phyloP scores from a whole-genome alignment of 768 basidiomycete species.

The Boletus insuetus region DNA sequence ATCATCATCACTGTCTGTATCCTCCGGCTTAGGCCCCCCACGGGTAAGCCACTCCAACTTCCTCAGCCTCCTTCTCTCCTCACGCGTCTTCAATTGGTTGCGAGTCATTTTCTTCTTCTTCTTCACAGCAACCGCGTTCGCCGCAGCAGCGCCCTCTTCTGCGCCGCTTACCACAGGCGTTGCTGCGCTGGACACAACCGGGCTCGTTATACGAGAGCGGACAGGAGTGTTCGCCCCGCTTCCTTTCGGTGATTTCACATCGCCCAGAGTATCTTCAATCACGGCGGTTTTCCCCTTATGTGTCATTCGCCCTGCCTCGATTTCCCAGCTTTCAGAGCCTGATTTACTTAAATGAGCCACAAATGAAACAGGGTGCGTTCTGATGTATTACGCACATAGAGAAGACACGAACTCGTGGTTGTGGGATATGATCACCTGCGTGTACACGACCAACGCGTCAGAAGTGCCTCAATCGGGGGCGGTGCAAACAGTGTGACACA shows the following conservation, averaged over 20 bases:
- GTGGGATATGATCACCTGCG: conserved; percentile 92
- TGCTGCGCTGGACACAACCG: conserved; percentile 62
- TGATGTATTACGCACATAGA: conserved; percentile 55
- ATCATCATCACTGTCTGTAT: conserved; percentile 65
- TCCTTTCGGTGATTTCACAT: conserved; percentile 65
- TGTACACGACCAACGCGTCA: conserved; percentile 16
- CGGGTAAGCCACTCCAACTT: conserved; percentile 81
- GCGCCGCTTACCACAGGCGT: conserved; percentile 82
- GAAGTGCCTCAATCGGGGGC: conserved; percentile 11
- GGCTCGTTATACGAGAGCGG: conserved; percentile 67
- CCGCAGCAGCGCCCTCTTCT: conserved; percentile 49
- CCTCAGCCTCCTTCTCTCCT: conserved; percentile 77
- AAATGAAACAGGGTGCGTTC: conserved; percentile 10
- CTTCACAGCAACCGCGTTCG: conserved; percentile 41
- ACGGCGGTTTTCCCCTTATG: conserved; percentile 87
- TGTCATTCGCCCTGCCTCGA: conserved; percentile 80
- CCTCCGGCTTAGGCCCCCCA: conserved; percentile 82
- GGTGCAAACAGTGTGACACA: conserved; percentile 13
- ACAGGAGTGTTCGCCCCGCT: conserved; percentile 71
- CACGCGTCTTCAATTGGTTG: conserved; percentile 85
- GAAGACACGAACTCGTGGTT: conserved; percentile 86
- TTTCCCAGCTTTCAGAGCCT: conserved; percentile 95
- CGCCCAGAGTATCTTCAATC: conserved; percentile 80
- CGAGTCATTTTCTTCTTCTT: conserved; percentile 93
- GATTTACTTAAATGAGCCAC: conserved; percentile 14